phyloP scores from a whole-genome alignment of 805 yeast genomes.

The Candida berthetii region DNA sequence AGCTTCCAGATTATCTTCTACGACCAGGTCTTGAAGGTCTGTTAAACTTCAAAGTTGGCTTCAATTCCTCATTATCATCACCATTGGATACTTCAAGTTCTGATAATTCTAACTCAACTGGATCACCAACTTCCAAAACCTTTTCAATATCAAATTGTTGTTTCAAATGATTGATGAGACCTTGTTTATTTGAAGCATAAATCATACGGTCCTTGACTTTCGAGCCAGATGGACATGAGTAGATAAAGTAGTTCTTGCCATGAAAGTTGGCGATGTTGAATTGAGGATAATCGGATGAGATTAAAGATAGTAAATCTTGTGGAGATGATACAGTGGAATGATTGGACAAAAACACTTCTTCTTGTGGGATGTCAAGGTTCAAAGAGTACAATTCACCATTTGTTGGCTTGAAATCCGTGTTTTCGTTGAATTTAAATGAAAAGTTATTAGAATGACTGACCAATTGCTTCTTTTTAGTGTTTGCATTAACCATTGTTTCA shows the following conservation, averaged over 20 bases:
- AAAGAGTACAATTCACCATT: slow-evolving; percentile 36
- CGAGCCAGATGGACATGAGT: slow-evolving; percentile 87
- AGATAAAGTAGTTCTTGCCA: slow-evolving; percentile 51
- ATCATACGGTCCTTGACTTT: slow-evolving; percentile 89
- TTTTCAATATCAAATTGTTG: slow-evolving; percentile 26
- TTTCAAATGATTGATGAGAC: slow-evolving; percentile 47
- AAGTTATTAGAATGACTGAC: slow-evolving; percentile 20
- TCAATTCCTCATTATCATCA: not conserved
- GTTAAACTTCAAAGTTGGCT: slow-evolving; percentile 31
- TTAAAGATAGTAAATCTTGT: slow-evolving; percentile 22
- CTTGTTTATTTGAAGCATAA: slow-evolving; percentile 76
- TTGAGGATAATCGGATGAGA: slow-evolving; percentile 43
- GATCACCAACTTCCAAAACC: slow-evolving; percentile 67
- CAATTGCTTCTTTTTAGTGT: slow-evolving; percentile 19
- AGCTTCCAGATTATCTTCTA: slow-evolving; percentile 29
- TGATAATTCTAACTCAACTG: slow-evolving; percentile 56
- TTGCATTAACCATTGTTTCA: slow-evolving; percentile 24
- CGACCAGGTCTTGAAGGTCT: slow-evolving; percentile 74
- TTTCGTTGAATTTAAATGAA: slow-evolving; percentile 18
- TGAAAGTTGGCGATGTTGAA: slow-evolving; percentile 49
- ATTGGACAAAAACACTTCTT: slow-evolving; percentile 36
- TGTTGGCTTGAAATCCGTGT: slow-evolving; percentile 21
- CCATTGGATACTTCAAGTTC: slow-evolving; percentile 27
- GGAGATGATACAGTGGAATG: slow-evolving; percentile 15
- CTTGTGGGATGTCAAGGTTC: slow-evolving; percentile 42